Percentiles rank a stretch among this genome's conserved stretches.
Evolutionary conservation across 352 stramenopile genomes (phyloP).

Genomic region (Phytophthora chlamydospora): DNA sequence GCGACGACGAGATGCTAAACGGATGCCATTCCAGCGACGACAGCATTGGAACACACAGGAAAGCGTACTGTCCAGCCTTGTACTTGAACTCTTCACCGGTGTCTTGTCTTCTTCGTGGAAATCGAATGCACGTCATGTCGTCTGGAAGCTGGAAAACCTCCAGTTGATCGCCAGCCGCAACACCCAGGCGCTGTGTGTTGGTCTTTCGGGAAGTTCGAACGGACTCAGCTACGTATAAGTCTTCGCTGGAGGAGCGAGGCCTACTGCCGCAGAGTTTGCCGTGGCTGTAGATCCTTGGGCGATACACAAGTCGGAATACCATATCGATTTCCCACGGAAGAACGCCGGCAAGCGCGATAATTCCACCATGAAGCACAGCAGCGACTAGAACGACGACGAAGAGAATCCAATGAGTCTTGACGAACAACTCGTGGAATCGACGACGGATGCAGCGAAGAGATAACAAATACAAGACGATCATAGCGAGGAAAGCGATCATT

Average conservation of each 20-base stretch:
- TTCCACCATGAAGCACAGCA: constrained; percentile 39
- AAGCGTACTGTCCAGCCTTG: constrained; percentile 66
- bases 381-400: constrained; percentile 48
- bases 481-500: constrained; percentile 32
- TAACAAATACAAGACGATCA: constrained; percentile 33
- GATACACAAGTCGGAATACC: constrained; percentile 43
- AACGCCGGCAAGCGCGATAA: constrained; percentile 31
- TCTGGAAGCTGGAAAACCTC: constrained; percentile 17
- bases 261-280: constrained; percentile 17
- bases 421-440: constrained; percentile 54
- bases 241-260: background rate
- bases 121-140: constrained; percentile 46
- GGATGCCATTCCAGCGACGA: constrained; percentile 78
- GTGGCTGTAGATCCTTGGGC: constrained; percentile 15
- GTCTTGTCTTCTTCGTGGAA: constrained; percentile 37
- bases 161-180: constrained; percentile 27
- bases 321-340: constrained; percentile 40
- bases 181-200: constrained; percentile 3
- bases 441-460: constrained; percentile 43
- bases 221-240: background rate
- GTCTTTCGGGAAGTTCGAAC: constrained; percentile 1
- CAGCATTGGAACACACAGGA: constrained; percentile 72
- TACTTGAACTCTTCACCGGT: constrained; percentile 41
- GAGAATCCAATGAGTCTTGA: constrained; percentile 52
- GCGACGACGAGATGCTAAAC: constrained; percentile 82